Evolutionary conservation across 2,329 filamentous ascomycete species (phyloP), one percentile per base, ranked within the genome.

Genomic region (Claviceps sp.): DNA sequence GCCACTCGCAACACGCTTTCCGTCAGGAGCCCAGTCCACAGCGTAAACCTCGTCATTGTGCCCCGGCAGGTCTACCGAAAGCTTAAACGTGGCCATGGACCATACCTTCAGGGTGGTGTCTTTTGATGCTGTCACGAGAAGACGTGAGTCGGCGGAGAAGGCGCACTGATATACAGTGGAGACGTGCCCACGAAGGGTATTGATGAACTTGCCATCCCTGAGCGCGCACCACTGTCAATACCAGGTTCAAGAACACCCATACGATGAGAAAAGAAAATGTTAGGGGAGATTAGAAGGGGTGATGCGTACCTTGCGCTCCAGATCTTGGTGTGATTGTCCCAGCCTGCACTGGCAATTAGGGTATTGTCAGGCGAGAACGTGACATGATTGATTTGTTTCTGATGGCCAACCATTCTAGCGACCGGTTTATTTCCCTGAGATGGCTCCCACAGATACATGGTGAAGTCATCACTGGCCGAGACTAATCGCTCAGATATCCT

Each of bases 301-400:
- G 4, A 11, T 39, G 58, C 66, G 50, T 84, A 86, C 64, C 79
- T 76, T 2, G 85, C 86, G 58, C 83, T 87, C 90, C 90, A 97
- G 26, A 96, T 70, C 70, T 95, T 95, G 60, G 91, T 89, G 61
- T 91, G 87, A 65, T 97, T 98, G 67, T 98, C 93, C 72, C 91
- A 98, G 4, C 85, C 84, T 8, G 87, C 84, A 40, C 87, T 94
- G 8, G 93, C 93, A 60, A 98, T 89, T 54, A 91, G 77, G 8
- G 80, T 76, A 38, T 89, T 91, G 62, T 97, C 90, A 0, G 91
- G 89, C 1, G 89, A 95, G 69, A 97, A 97, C 0, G 84, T 86
- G 47, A 97, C 90, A 64, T 96, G 87, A 66, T 97, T 96, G 59
- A 97, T 90, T 64, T 91, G 87, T 70, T 97, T 97, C 66, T 96